A percentile compares a stretch with the other conserved stretches of the same genome.
Evolutionary conservation across 2,329 filamentous ascomycete genomes (phyloP).

Genomic region (Phoma sp.): DNA sequence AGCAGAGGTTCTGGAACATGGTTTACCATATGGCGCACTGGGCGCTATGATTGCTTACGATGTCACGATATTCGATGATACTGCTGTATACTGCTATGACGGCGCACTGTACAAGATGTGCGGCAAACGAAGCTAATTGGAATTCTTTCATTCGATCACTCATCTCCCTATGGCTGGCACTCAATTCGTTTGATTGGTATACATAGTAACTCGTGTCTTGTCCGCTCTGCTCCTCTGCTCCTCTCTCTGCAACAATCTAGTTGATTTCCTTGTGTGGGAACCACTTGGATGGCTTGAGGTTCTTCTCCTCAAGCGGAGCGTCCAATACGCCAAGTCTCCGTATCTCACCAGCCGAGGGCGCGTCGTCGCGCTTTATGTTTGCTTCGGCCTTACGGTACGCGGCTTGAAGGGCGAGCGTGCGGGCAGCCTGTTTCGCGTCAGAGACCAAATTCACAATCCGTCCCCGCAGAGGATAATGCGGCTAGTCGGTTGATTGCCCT

Average conservation of each 20-base stretch:
- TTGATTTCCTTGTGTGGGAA: constrained; percentile 52
- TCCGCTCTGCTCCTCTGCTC: neutral
- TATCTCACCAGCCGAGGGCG: constrained; percentile 84
- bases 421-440: constrained; percentile 66
- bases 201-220: neutral
- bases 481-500: constrained; percentile 31
- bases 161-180: neutral
- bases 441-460: too few relatives aligned
- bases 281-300: constrained; percentile 53
- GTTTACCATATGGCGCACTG: constrained; percentile 9
- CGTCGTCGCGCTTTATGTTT: constrained; percentile 77
- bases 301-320: constrained; percentile 75
- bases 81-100: neutral
- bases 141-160: constrained; percentile 10
- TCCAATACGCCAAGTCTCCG: constrained; percentile 82
- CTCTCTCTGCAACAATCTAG: constrained; percentile 17
- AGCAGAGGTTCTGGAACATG: constrained; percentile 1
- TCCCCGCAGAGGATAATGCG: neutral
- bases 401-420: constrained; percentile 77
- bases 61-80: constrained; percentile 12
- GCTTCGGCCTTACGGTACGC: constrained; percentile 82
- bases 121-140: constrained; percentile 1
- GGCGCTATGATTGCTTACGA: constrained; percentile 13
- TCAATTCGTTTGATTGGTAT: constrained; percentile 7
- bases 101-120: neutral